Evolutionary conservation across 2,329 filamentous ascomycete species (phyloP), one percentile per base, ranked within the genome.

Genomic region (Erysiphe pisi): DNA sequence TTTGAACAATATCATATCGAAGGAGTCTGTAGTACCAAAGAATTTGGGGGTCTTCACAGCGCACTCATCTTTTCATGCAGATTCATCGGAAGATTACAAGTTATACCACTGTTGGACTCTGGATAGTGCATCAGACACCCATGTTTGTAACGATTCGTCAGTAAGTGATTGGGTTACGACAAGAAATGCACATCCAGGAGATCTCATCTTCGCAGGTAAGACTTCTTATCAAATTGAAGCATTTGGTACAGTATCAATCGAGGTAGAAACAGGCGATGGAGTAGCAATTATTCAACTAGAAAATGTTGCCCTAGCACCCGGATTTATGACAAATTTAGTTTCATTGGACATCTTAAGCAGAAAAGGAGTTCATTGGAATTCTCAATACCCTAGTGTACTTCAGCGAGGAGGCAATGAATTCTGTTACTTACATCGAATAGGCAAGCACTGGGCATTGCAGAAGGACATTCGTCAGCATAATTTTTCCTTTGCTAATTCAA

Each of bases 81-180:
- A 47, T 4, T 68, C 7, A 25, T 68, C 22, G 20, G 28, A 68
- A 31, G 61, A 9, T 68, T 68, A 68, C 61, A 68, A 68, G 28
- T 14, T 68, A 68, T 68, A 14, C 61, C 28, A 68, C 61, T 68
- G 0, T 4, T 68, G 61, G 11, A 68, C 61, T 31, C 28, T 68
- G 28, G 61, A 68, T 68, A 68, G 61, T 68, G 61, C 28, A 68
- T 68, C 61, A 22, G 61, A 68, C 28, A 68, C 28, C 61, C 61
- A 68, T 25, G 61, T 14, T 31, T 68, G 61, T 68, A 68, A 68
- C 28, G 61, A 68, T 68, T 31, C 22, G 20, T 22, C 61, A 14
- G 14, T 68, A 16, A 68, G 3, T 68, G 61, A 25, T 68, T 68
- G 61, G 61, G 61, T 68, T 25, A 68, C 61, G 18, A 68, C 9